These are phyloP conservation scores for Agrocybe praecox DNA, from an alignment of 768 basidiomycete genomes.

Conservation along the genomic window DNA sequence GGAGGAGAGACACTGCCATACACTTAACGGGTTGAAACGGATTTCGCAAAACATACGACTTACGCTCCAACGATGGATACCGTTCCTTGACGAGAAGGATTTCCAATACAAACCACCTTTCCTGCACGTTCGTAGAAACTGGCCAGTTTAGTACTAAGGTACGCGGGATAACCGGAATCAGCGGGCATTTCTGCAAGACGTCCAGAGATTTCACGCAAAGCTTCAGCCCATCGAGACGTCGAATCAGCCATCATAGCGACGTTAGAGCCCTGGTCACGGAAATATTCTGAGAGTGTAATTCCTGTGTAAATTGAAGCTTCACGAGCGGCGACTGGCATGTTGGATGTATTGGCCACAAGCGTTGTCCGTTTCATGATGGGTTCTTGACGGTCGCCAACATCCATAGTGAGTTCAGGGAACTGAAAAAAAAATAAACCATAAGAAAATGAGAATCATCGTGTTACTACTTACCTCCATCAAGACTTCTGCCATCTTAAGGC, in stretches of 20 bases:
- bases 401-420: constrained; percentile 94
- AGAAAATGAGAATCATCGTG: not conserved
- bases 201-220: constrained; percentile 98
- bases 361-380: constrained; percentile 99
- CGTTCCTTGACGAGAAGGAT: constrained; percentile 85
- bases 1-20: constrained; percentile 90
- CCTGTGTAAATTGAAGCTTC: constrained; percentile 99
- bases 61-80: constrained; percentile 99
- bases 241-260: constrained; percentile 99
- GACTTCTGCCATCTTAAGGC: constrained; percentile 89
- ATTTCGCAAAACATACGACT: constrained; percentile 37
- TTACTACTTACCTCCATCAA: constrained; percentile 82
- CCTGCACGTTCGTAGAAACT: constrained; percentile 99
- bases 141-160: constrained; percentile 93
- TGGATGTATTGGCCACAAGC: constrained; percentile 98
- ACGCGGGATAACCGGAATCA: constrained; percentile 98
- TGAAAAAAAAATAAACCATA: constrained; percentile 16
- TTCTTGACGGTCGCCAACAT: constrained; percentile 89
- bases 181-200: constrained; percentile 99
- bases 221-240: constrained; percentile 99
- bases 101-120: constrained; percentile 91
- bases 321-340: constrained; percentile 99
- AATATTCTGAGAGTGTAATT: constrained; percentile 98
- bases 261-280: constrained; percentile 97
- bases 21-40: constrained; percentile 5